These are phyloP conservation scores for Barnettozyma salicaria DNA, from an alignment of 805 yeast species.

Conservation along the genomic window DNA sequence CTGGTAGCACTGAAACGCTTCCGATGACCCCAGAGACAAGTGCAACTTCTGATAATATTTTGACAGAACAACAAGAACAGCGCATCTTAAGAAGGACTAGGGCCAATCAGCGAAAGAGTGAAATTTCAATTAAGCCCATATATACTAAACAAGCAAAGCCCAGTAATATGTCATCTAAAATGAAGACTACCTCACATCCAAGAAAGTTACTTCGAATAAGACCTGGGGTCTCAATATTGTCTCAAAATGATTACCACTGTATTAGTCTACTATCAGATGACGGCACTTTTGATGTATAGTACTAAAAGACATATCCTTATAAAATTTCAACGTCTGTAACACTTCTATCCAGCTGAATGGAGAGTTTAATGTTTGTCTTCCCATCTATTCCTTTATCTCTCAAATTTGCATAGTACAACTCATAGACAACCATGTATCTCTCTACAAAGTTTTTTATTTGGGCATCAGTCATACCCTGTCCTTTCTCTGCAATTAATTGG, in stretches of 20 bases:
- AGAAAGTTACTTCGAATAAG: background rate
- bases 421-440: conserved; percentile 83
- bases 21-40: no score
- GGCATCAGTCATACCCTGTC: conserved; percentile 75
- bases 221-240: background rate
- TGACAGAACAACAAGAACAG: conserved; percentile 1
- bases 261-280: conserved; percentile 14
- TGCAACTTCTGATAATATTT: no score
- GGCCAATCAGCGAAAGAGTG: no score
- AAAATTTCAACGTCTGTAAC: conserved; percentile 9
- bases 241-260: background rate
- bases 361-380: conserved; percentile 16
- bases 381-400: conserved; percentile 26
- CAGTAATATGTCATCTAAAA: no score
- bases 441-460: conserved; percentile 66
- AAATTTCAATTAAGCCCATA: no score
- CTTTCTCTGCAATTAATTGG: conserved; percentile 43
- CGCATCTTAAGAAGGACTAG: no score
- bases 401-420: conserved; percentile 52
- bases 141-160: no score
- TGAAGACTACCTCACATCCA: conserved; percentile 1
- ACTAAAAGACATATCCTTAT: background rate
- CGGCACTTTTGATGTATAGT: background rate
- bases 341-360: conserved; percentile 15
- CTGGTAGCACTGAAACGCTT: no score